Conservation (phyloP, 345 rosid genomes). For the Mallotus nudiflorus region DNA sequence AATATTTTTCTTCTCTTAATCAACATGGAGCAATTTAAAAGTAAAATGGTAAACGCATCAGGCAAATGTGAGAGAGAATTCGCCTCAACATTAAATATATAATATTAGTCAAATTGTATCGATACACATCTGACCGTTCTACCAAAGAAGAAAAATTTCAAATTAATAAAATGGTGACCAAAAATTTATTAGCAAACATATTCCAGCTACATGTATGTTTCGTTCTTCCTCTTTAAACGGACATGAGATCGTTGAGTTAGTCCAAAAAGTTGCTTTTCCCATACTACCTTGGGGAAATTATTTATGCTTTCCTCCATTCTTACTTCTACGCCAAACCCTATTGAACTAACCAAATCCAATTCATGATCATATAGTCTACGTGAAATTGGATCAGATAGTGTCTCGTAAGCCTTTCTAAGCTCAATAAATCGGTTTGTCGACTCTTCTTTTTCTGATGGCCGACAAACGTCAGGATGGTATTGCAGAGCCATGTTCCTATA, state of each 20-base stretch:
- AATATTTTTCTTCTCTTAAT: too few relatives aligned
- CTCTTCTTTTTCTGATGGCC: constrained; percentile 29
- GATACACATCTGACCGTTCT: too few relatives aligned
- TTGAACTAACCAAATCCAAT: constrained; percentile 20
- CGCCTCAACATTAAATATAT: too few relatives aligned
- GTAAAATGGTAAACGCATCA: too few relatives aligned
- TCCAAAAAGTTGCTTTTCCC: constrained; percentile 42
- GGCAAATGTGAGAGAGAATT: too few relatives aligned
- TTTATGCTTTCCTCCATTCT: constrained; percentile 6
- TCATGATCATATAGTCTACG: constrained; percentile 35
- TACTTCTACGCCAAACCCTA: constrained; percentile 4
- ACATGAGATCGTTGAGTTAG: constrained; percentile 27
- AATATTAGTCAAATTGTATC: too few relatives aligned
- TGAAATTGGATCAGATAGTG: constrained; percentile 34
- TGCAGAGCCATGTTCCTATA: constrained; percentile 44
- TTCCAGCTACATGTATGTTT: not conserved
- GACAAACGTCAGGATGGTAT: constrained; percentile 47
- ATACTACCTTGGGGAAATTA: constrained; percentile 24
- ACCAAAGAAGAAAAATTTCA: too few relatives aligned
- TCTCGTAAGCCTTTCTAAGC: constrained; percentile 48
- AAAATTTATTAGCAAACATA: too few relatives aligned
- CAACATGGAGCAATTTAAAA: too few relatives aligned
- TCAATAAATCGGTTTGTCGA: constrained; percentile 36
- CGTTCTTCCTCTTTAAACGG: constrained; percentile 25
- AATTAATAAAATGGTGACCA: not conserved